Conservation (phyloP, 192 early-diverging fungal genomes). For the Umbelopsis vinacea region DNA sequence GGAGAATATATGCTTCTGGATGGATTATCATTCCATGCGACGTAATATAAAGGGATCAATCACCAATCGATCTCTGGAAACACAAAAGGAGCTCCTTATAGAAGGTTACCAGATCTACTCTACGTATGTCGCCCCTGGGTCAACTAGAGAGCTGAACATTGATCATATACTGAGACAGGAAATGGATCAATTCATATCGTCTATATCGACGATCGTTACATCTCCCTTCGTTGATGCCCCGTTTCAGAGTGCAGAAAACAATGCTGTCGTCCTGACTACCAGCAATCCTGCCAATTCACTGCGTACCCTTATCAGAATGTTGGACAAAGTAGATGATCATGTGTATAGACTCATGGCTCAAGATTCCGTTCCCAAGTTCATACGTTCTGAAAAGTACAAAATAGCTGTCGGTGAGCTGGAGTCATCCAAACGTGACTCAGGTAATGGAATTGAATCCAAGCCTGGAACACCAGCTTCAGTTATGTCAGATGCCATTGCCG, state of each 20-base stretch:
- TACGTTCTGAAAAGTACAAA: constrained; percentile 28
- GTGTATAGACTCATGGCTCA: constrained; percentile 42
- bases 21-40: constrained; percentile 53
- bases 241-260: not conserved
- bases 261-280: constrained; percentile 16
- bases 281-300: constrained; percentile 24
- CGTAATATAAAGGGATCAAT: constrained; percentile 41
- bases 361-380: constrained; percentile 39
- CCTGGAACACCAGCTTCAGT: not conserved
- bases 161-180: constrained; percentile 52
- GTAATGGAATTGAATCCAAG: constrained; percentile 13
- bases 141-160: constrained; percentile 56
- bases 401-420: constrained; percentile 16
- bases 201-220: constrained; percentile 21
- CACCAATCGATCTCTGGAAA: constrained; percentile 22
- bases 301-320: constrained; percentile 27
- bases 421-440: constrained; percentile 6
- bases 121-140: constrained; percentile 47
- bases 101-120: constrained; percentile 59
- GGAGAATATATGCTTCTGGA: constrained; percentile 75
- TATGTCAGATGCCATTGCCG: constrained; percentile 2
- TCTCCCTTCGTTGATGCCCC: not conserved
- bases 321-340: constrained; percentile 38
- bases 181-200: constrained; percentile 39
- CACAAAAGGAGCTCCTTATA: constrained; percentile 42